Evolutionary conservation across 2,329 filamentous ascomycete species (phyloP).

Genomic region (Penicillium sp.): DNA sequence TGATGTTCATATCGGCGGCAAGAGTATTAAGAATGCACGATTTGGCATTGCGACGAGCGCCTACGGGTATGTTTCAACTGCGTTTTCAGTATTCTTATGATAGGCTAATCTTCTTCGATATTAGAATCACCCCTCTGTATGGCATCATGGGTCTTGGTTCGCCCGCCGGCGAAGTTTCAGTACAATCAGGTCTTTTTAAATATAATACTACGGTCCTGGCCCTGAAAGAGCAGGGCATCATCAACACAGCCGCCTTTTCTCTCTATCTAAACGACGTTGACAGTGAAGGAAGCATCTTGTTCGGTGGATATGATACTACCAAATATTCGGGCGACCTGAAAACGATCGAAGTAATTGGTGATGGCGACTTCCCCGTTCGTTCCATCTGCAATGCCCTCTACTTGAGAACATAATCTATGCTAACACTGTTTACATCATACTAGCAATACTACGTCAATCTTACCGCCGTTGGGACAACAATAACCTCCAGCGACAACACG

Average conservation of each 20-base stretch:
- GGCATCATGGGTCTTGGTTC: not conserved
- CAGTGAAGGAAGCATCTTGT: slow-evolving; percentile 2
- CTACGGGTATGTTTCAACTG: not conserved
- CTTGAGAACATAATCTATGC: not conserved
- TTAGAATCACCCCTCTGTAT: not conserved
- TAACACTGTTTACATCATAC: too few species aligned
- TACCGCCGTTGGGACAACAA: not conserved
- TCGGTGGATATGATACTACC: slow-evolving; percentile 4
- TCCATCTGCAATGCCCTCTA: too few species aligned
- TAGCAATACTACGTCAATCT: slow-evolving; percentile 1
- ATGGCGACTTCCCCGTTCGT: not conserved
- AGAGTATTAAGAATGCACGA: slow-evolving; percentile 1
- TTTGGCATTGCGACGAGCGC: not conserved
- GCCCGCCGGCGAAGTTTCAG: not conserved
- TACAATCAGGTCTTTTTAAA: not conserved
- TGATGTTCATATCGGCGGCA: slow-evolving; percentile 1
- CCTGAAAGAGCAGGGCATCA: not conserved
- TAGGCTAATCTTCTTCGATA: not conserved
- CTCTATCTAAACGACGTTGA: slow-evolving; percentile 1
- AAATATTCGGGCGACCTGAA: slow-evolving; percentile 1
- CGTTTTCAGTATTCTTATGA: not conserved
- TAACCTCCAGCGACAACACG: not conserved
- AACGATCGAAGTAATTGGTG: not conserved
- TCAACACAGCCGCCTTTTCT: not conserved
- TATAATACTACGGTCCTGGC: not conserved